Evolutionary conservation across 2,329 filamentous ascomycete species (phyloP), one percentile per base, ranked within the genome.

Genomic region (Penicillium sp.): DNA sequence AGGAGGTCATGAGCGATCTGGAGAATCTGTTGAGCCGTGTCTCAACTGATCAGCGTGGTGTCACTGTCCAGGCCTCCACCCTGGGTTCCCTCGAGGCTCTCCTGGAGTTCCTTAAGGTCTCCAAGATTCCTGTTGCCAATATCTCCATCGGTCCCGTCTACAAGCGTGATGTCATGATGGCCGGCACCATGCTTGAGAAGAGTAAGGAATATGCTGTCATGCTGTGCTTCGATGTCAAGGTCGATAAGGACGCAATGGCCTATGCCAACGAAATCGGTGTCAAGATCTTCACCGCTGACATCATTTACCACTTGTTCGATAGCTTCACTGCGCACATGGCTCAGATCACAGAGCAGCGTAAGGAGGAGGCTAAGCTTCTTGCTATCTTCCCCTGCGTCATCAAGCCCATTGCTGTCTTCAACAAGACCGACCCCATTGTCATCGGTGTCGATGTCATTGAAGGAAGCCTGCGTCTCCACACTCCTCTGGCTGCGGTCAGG

Each of bases 181-280:
- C 80, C 1, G 92, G 91, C 69, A 89, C 90, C 65, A 99, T 99
- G 94, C 75, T 97, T 69, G 94, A 99, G 77, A 97, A 97, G 79
- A 84, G 88, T 16, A 91, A 91, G 63, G 92, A 99, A 72, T 95
- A 88, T 66, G 94, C 94, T n/a, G 90, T 97, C 72, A 99, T 99
- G 94, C 86, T 99, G 48, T 97, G 94, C 75, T 99, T 99, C 82
- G 95, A 99, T 74, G 94, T 99, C 77, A 97, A 97, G 80, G 90
- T 99, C 16, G 94, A 99, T 78, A 97, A 96, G 76, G 94, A 99
- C 72, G 94, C 94, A 0, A 86, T 88, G 63, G 82, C 84, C 10
- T 96, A 97, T 67, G 94, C 94, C 11, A 91, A 97, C 17, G 91
- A 97, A 55, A 87, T 96, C 60, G 91, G 91, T 49, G 90, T 99